Conservation (phyloP, 768 basidiomycete species). For the Hericium coralloides region DNA sequence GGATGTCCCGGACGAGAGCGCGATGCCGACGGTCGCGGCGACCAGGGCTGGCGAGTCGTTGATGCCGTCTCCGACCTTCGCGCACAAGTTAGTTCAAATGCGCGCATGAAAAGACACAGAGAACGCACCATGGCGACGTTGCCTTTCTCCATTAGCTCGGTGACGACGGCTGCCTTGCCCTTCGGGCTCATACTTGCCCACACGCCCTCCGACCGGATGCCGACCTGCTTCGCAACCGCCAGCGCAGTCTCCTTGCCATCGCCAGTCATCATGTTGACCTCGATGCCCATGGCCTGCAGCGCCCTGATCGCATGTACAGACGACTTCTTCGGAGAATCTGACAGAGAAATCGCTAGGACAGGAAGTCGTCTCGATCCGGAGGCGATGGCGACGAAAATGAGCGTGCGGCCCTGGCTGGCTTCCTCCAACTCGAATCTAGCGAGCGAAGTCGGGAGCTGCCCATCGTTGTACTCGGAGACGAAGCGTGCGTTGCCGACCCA, state of each 20-base stretch:
- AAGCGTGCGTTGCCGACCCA: slow-evolving; percentile 75
- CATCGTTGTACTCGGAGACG: slow-evolving; percentile 43
- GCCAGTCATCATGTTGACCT: slow-evolving; percentile 91
- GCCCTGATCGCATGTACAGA: slow-evolving; percentile 77
- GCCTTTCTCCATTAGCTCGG: slow-evolving; percentile 67
- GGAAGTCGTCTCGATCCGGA: slow-evolving; percentile 41
- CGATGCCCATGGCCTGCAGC: slow-evolving; percentile 82
- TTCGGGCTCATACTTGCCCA: slow-evolving; percentile 93
- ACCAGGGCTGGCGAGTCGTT: slow-evolving; percentile 98
- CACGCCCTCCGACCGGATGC: slow-evolving; percentile 74
- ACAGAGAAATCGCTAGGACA: slow-evolving; percentile 73
- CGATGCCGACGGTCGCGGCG: slow-evolving; percentile 93
- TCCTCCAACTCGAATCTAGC: slow-evolving; percentile 62
- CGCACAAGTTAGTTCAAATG: background rate
- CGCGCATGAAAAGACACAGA: background rate
- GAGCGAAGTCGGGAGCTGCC: slow-evolving; percentile 50
- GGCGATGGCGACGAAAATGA: slow-evolving; percentile 76
- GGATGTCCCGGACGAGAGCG: slow-evolving; percentile 91
- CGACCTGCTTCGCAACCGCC: slow-evolving; percentile 85
- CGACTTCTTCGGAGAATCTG: slow-evolving; percentile 82
- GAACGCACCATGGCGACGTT: slow-evolving; percentile 84
- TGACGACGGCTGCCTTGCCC: slow-evolving; percentile 83
- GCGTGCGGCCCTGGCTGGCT: slow-evolving; percentile 64
- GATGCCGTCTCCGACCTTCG: slow-evolving; percentile 94
- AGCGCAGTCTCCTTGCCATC: slow-evolving; percentile 80